These are phyloP conservation scores for sunflower (Helianthus annuus) DNA, from an alignment of 129 eudicot genomes.

Conservation along the genomic window DNA sequence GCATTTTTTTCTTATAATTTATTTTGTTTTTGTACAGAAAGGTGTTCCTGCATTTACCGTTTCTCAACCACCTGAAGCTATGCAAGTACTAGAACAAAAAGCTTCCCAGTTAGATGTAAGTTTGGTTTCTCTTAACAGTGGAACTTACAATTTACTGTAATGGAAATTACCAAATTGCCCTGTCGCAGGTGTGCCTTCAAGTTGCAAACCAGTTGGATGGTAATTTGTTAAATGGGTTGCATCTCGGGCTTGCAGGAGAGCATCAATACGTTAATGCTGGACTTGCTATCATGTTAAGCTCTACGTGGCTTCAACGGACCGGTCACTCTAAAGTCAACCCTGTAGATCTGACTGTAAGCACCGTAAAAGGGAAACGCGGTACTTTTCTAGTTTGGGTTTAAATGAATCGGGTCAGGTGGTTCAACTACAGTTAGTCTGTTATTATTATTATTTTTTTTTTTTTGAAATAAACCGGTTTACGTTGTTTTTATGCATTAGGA, in stretches of 20 bases:
- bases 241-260: slow-evolving; percentile 89
- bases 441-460: too few species aligned
- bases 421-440: too few species aligned
- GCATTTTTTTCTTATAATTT: neutral
- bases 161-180: slow-evolving; percentile 6
- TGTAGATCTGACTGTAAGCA: slow-evolving; percentile 57
- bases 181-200: slow-evolving; percentile 67
- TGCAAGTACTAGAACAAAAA: slow-evolving; percentile 73
- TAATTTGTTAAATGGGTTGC: slow-evolving; percentile 55
- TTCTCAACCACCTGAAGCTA: slow-evolving; percentile 91
- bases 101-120: slow-evolving; percentile 76
- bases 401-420: too few species aligned
- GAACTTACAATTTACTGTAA: neutral
- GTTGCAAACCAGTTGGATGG: slow-evolving; percentile 64
- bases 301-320: slow-evolving; percentile 77
- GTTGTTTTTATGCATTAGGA: too few species aligned
- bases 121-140: slow-evolving; percentile 18
- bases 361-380: neutral
- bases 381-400: too few species aligned
- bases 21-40: slow-evolving; percentile 34
- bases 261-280: slow-evolving; percentile 92
- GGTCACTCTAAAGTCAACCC: slow-evolving; percentile 57
- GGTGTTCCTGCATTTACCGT: slow-evolving; percentile 93
- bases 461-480: too few species aligned
- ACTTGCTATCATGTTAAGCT: slow-evolving; percentile 80